Evolutionary conservation across 2,329 filamentous ascomycete genomes (phyloP).

Genomic region (Trichoderma semiorbis): DNA sequence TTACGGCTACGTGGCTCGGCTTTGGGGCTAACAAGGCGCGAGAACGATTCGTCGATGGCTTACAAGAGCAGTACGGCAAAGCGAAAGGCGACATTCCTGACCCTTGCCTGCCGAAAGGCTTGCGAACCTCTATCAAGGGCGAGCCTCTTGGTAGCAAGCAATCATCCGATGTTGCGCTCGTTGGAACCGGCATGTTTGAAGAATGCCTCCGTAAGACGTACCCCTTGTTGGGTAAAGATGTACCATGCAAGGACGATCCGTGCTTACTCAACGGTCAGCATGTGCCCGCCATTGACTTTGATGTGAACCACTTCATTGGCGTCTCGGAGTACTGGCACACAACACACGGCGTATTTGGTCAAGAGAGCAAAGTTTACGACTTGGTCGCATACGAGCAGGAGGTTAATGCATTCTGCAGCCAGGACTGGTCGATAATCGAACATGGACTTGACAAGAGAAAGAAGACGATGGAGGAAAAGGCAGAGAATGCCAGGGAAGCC

Average conservation of each 20-base stretch:
- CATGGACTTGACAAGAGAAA: constrained; percentile 61
- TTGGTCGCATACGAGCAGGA: constrained; percentile 83
- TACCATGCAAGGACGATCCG: constrained; percentile 74
- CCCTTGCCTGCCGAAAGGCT: constrained; percentile 79
- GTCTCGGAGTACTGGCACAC: constrained; percentile 99
- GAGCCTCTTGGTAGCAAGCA: constrained; percentile 42
- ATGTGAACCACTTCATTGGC: constrained; percentile 95
- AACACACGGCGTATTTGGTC: constrained; percentile 87
- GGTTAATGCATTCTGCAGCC: constrained; percentile 80
- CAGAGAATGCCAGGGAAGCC: constrained; percentile 76
- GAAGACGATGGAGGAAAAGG: constrained; percentile 72
- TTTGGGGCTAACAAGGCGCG: constrained; percentile 96
- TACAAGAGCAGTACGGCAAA: constrained; percentile 63
- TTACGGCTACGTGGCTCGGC: constrained; percentile 94
- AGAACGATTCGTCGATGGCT: constrained; percentile 72
- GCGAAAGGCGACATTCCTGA: constrained; percentile 71
- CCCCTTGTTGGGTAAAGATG: constrained; percentile 85
- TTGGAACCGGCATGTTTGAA: constrained; percentile 84
- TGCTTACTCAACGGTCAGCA: constrained; percentile 90
- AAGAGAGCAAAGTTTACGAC: constrained; percentile 79
- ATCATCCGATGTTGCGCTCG: constrained; percentile 49
- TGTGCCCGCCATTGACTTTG: constrained; percentile 92
- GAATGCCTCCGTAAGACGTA: constrained; percentile 80
- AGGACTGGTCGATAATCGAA: constrained; percentile 76
- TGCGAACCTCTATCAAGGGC: constrained; percentile 72